A percentile compares a stretch with the other conserved stretches of the same genome.
These are phyloP conservation scores for Spathaspora sp. DNA, from an alignment of 1,139 yeast species.

Conservation along the genomic window DNA sequence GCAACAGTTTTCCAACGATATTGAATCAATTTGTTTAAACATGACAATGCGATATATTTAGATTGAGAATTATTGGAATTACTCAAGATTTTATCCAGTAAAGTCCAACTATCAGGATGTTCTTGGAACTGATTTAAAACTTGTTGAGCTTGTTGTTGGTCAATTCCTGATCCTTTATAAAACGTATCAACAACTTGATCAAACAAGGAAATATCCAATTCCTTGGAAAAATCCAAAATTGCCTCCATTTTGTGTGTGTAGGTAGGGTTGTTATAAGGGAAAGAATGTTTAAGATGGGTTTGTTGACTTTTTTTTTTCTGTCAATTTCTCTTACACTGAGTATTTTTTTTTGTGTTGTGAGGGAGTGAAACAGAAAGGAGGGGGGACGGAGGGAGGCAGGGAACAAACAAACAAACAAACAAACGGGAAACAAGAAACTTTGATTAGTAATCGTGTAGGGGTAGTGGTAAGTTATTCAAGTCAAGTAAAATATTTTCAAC, in stretches of 20 bases:
- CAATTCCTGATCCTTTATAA: constrained; percentile 77
- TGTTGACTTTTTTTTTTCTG: constrained; percentile 5
- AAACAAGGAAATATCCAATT: constrained; percentile 73
- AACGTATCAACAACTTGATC: constrained; percentile 89
- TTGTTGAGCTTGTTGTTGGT: constrained; percentile 80
- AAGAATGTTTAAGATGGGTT: not conserved
- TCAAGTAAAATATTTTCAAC: not conserved
- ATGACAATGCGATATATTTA: constrained; percentile 87
- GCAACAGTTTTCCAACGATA: constrained; percentile 95
- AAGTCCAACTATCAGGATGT: constrained; percentile 94
- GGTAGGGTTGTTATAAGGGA: not conserved
- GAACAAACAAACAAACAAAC: too few relatives aligned
- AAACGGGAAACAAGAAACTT: too few relatives aligned
- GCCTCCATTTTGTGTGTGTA: constrained; percentile 56
- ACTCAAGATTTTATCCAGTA: constrained; percentile 86
- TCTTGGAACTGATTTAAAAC: constrained; percentile 88
- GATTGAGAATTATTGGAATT: constrained; percentile 78
- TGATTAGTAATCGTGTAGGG: not conserved
- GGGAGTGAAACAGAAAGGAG: too few relatives aligned
- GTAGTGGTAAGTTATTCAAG: not conserved
- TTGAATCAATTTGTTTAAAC: constrained; percentile 84
- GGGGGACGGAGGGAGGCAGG: too few relatives aligned
- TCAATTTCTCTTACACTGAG: not conserved
- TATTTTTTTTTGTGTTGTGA: not conserved
- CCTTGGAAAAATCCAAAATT: constrained; percentile 82